Evolutionary conservation across 2,329 filamentous ascomycete species (phyloP).

Genomic region (Cadophora sp.): DNA sequence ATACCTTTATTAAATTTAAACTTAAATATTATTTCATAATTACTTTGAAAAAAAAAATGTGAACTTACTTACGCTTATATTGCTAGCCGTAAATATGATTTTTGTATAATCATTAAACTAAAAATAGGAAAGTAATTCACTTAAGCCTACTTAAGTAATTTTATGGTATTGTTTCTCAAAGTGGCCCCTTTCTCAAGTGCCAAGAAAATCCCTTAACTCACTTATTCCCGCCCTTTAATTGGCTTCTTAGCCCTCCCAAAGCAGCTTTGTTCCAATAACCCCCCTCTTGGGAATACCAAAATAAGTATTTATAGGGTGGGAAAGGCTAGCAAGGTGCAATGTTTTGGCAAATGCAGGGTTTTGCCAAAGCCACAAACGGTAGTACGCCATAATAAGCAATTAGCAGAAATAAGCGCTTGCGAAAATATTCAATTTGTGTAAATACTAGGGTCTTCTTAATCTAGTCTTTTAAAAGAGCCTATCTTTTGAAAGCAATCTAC

Average conservation of each 20-base stretch:
- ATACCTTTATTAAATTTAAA: neutral
- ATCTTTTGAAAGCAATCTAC: neutral
- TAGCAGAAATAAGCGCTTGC: slow-evolving; percentile 3
- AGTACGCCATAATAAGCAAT: neutral
- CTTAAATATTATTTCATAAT: neutral
- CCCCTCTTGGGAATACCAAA: neutral
- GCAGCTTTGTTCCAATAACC: neutral
- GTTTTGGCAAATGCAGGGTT: neutral
- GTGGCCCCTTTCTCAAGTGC: neutral
- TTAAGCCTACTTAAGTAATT: neutral
- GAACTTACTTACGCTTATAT: neutral
- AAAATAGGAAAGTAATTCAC: neutral
- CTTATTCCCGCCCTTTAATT: neutral
- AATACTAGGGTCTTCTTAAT: neutral
- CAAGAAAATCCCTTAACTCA: neutral
- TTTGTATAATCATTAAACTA: neutral
- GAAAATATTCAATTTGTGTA: neutral
- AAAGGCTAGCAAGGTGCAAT: neutral
- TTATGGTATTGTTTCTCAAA: neutral
- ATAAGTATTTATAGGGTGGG: slow-evolving; percentile 4
- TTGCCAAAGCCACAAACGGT: neutral
- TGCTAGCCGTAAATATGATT: neutral
- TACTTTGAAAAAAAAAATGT: neutral
- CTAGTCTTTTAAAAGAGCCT: neutral
- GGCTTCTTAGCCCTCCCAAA: too few relatives aligned